Evolutionary conservation across 1,139 yeast genomes (phyloP).

Genomic region (Yamadazyma spencermartinsiae): DNA sequence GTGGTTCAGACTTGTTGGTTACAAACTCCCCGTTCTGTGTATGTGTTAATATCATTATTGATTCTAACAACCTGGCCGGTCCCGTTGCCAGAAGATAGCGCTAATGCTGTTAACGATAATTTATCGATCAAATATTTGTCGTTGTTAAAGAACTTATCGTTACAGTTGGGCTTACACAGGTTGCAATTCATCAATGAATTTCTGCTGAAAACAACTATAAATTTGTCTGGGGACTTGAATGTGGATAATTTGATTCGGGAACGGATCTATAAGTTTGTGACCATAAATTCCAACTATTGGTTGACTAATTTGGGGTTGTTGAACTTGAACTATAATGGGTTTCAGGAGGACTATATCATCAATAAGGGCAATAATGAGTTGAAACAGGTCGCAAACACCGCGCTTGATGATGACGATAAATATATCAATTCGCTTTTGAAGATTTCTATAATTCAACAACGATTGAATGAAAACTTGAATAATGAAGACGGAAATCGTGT

Average conservation of each 20-base stretch:
- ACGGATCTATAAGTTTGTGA: conserved; percentile 45
- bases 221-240: conserved; percentile 33
- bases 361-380: conserved; percentile 33
- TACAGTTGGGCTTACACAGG: conserved; percentile 48
- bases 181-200: conserved; percentile 45
- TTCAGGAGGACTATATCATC: conserved; percentile 43
- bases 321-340: conserved; percentile 40
- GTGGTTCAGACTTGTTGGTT: conserved; percentile 49
- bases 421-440: conserved; percentile 43
- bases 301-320: conserved; percentile 42
- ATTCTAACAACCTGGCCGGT: conserved; percentile 52
- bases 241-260: conserved; percentile 41
- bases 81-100: conserved; percentile 24
- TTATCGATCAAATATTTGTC: conserved; percentile 41
- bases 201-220: conserved; percentile 43
- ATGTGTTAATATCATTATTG: conserved; percentile 39
- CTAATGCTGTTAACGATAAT: conserved; percentile 35
- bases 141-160: conserved; percentile 40
- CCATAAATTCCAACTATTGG: conserved; percentile 49
- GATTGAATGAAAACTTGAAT: conserved; percentile 42
- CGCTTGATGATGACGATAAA: conserved; percentile 23
- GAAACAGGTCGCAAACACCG: conserved; percentile 7
- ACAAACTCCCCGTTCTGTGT: conserved; percentile 46
- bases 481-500: conserved; percentile 20
- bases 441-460: conserved; percentile 43